Evolutionary conservation across 176 grass and related monocot species (phyloP).

Genomic region (Aegilops umbellulata): DNA sequence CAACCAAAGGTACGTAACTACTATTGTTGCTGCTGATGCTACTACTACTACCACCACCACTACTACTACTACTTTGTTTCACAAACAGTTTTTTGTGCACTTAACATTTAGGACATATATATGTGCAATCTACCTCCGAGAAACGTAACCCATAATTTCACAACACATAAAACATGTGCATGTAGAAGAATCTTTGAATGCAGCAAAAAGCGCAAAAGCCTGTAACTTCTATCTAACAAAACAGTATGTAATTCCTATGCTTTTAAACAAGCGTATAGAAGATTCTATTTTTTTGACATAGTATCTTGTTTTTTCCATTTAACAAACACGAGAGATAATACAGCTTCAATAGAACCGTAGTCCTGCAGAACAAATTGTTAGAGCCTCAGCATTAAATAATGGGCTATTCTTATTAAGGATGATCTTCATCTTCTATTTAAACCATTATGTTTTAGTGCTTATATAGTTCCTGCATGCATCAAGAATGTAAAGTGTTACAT

Average conservation of each 20-base stretch:
- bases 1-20: background rate
- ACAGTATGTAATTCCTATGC: background rate
- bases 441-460: background rate
- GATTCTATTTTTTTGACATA: no score
- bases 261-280: no score
- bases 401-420: background rate
- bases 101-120: background rate
- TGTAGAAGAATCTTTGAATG: no score
- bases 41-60: no score
- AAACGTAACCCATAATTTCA: no score
- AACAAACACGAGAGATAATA: no score
- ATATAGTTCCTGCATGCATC: background rate
- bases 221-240: background rate
- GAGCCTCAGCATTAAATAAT: background rate
- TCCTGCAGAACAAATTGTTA: background rate
- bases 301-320: no score
- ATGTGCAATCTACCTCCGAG: no score
- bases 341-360: background rate
- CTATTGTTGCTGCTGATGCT: no score
- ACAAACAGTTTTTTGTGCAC: background rate
- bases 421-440: background rate
- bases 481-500: background rate
- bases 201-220: background rate
- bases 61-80: background rate
- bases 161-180: background rate